Base-by-base conservation (phyloP, 2,329 filamentous ascomycete genomes). In the Trematosphaeria pertusa region DNA sequence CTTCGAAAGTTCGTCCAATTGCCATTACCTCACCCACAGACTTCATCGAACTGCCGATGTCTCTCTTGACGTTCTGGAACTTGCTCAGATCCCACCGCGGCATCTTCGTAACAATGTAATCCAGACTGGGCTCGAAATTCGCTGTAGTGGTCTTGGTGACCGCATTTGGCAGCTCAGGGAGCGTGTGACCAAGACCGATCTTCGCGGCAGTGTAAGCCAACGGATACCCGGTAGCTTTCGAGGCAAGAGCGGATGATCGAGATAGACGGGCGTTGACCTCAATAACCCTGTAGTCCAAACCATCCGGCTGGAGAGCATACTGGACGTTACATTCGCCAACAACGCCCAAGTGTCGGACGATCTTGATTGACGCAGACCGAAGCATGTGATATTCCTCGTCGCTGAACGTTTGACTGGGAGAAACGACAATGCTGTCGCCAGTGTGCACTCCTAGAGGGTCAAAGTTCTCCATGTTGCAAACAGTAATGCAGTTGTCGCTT, bases 301-400 rank as follows among this genome's bases (percentile, higher is more conserved):
- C 93, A 76, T 97, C 92, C 12, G 94, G 94, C 75, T 97, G 91
- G 54, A 99, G 84, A 56, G 92, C 92, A 74, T 99, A 99, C 76
- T 97, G 93, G 24, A 97, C 92, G 73, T 99, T 99, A 77, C 94
- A 99, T 79, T 99, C 94, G 73, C 94, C 94, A 37, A 97, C 93
- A 39, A 99, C 94, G 60, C 93, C 93, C 58, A 99, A 82, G 75
- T 99, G 94, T 55, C 94, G 88, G 64, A 99, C 89, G 67, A 99
- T 97, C 82, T 97, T 97, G 80, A 97, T 97, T 36, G 94, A 91
- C 54, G 94, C 92, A 32, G 91, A 91, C 65, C 94, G 91, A 62
- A 99, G 89, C 94, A 99, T 97, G 80, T 99, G 92, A 74, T 97
- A 99, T 75, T 99, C 94, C 79, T 97, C 94, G 64, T 99, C 94